Percentiles rank a stretch among this genome's conserved stretches.
phyloP scores from a whole-genome alignment of 257 asterid genomes.

The Galeopsis tetrahit region DNA sequence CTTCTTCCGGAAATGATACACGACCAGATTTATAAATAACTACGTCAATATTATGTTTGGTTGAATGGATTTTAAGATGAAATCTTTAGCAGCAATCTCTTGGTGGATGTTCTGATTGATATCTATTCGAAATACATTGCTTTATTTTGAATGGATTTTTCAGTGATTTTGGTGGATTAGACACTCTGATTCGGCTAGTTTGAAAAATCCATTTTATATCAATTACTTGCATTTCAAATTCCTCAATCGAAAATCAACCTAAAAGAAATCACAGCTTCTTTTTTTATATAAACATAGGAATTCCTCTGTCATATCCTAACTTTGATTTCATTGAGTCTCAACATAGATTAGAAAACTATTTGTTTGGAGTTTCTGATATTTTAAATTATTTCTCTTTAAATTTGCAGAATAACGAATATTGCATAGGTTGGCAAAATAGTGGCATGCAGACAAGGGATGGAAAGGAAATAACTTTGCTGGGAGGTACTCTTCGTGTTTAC shows the following conservation, averaged over 20 bases:
- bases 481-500: conserved; percentile 52
- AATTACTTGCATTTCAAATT: neutral
- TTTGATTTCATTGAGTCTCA: conserved; percentile 16
- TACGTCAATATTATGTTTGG: neutral
- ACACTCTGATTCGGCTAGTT: neutral
- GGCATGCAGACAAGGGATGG: conserved; percentile 64
- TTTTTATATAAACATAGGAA: neutral
- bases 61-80: neutral
- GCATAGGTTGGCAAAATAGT: conserved; percentile 75
- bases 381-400: neutral
- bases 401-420: conserved; percentile 64
- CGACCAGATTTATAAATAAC: neutral
- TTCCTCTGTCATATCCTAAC: neutral
- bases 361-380: neutral
- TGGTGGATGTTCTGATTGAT: neutral
- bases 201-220: neutral
- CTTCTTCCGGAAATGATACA: conserved; percentile 1
- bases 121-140: neutral
- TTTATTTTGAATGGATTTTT: neutral
- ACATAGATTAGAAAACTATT: neutral
- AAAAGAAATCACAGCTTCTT: neutral
- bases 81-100: conserved; percentile 2
- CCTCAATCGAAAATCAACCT: neutral
- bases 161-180: neutral
- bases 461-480: conserved; percentile 61